Conservation (phyloP, 2,329 filamentous ascomycete genomes). For the Fusarium illudens region DNA sequence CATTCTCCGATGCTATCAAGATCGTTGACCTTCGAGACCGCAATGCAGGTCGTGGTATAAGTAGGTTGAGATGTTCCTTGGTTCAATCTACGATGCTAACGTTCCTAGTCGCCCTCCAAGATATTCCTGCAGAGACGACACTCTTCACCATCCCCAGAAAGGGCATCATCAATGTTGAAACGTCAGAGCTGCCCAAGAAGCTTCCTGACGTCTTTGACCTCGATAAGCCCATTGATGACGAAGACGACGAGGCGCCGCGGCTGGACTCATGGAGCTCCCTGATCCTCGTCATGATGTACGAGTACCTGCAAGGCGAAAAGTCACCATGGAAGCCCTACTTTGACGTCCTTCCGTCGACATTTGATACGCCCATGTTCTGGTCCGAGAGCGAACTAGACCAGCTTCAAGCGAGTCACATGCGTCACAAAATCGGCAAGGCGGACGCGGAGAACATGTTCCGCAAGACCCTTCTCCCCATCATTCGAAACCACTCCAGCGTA, state of each 20-base stretch:
- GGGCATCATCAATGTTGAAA: constrained; percentile 75
- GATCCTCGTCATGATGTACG: constrained; percentile 84
- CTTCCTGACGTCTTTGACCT: constrained; percentile 63
- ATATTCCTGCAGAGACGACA: constrained; percentile 77
- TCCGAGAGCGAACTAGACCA: constrained; percentile 71
- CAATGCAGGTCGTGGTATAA: constrained; percentile 64
- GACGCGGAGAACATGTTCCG: constrained; percentile 76
- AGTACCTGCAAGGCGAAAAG: constrained; percentile 64
- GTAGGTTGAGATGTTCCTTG: constrained; percentile 46
- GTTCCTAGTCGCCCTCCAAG: constrained; percentile 76
- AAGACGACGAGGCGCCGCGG: constrained; percentile 48
- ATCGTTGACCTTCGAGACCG: constrained; percentile 61
- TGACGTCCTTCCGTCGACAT: constrained; percentile 72
- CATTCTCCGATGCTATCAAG: constrained; percentile 61
- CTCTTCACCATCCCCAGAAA: constrained; percentile 82
- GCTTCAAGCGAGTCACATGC: constrained; percentile 80
- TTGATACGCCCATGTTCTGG: constrained; percentile 95
- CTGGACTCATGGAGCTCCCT: constrained; percentile 65
- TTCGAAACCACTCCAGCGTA: constrained; percentile 55
- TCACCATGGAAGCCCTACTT: constrained; percentile 85
- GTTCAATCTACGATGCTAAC: constrained; percentile 5
- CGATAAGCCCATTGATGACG: constrained; percentile 47
- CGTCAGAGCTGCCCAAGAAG: constrained; percentile 70
- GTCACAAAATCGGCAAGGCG: constrained; percentile 77
- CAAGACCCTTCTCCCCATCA: constrained; percentile 58